phyloP scores from a whole-genome alignment of 257 asterid species.

The Jaltomata sinuosa region DNA sequence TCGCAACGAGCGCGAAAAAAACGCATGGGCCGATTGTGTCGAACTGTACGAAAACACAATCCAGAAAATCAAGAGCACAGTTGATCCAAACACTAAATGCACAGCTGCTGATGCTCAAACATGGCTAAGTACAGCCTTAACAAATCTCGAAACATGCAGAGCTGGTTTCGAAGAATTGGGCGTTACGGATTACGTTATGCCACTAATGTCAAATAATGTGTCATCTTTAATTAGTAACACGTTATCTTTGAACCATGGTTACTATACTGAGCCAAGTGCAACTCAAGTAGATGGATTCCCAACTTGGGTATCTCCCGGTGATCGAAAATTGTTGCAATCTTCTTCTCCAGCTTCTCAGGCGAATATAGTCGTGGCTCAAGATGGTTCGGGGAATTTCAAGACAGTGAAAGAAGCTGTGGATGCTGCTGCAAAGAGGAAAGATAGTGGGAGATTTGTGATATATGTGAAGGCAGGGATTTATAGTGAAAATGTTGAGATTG shows the following conservation, averaged over 20 bases:
- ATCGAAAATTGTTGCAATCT: constrained; percentile 26
- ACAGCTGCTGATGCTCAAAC: constrained; percentile 44
- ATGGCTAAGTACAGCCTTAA: constrained; percentile 78
- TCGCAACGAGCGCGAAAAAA: constrained; percentile 38
- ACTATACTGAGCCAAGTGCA: background rate
- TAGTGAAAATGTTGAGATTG: constrained; percentile 61
- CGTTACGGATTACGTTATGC: constrained; percentile 20
- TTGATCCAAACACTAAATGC: constrained; percentile 30
- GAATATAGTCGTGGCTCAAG: constrained; percentile 13
- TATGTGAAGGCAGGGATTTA: constrained; percentile 67
- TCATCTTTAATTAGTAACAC: constrained; percentile 57
- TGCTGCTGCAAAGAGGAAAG: constrained; percentile 39
- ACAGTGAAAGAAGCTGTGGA: constrained; percentile 45
- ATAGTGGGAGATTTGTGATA: constrained; percentile 53
- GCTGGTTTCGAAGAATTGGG: constrained; percentile 56
- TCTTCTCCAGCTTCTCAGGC: background rate
- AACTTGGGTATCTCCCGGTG: constrained; percentile 49
- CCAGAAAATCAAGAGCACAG: constrained; percentile 33
- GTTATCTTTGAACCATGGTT: constrained; percentile 38
- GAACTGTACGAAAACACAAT: constrained; percentile 46
- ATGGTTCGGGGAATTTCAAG: constrained; percentile 40
- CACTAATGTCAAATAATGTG: constrained; percentile 44
- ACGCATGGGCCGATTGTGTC: constrained; percentile 84
- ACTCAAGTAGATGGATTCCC: constrained; percentile 42
- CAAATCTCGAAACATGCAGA: constrained; percentile 61